These are phyloP conservation scores for Coemansia sp. DNA, from an alignment of 192 early-diverging fungal species.

Conservation along the genomic window DNA sequence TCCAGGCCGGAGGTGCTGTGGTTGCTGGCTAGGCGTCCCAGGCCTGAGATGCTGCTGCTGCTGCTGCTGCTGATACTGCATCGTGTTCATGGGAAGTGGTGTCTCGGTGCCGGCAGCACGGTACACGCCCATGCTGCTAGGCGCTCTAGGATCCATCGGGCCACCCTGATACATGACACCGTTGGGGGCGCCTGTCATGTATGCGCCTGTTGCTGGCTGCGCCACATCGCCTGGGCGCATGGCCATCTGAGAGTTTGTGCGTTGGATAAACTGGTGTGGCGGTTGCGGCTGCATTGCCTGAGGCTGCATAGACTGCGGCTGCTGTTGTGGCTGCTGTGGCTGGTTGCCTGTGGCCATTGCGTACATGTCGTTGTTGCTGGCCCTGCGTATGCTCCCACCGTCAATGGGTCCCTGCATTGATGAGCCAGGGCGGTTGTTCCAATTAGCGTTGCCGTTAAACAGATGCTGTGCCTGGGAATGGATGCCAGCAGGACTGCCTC, in stretches of 20 bases:
- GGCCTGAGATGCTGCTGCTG: slow-evolving; percentile 3
- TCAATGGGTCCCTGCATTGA: slow-evolving; percentile 32
- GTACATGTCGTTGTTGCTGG: slow-evolving; percentile 51
- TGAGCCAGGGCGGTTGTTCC: slow-evolving; percentile 35
- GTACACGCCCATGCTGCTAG: slow-evolving; percentile 16
- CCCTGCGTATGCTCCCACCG: slow-evolving; percentile 26
- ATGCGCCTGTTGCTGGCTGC: slow-evolving; percentile 1
- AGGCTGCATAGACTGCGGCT: slow-evolving; percentile 1
- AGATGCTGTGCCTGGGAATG: slow-evolving; percentile 10
- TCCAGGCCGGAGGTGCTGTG: slow-evolving; percentile 2
- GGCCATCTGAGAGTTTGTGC: slow-evolving; percentile 18
- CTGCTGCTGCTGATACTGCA: slow-evolving; percentile 16
- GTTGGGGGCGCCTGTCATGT: slow-evolving; percentile 1
- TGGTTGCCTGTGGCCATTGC: slow-evolving; percentile 3
- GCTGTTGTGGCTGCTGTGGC: slow-evolving; percentile 1
- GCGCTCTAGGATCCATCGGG: slow-evolving; percentile 3
- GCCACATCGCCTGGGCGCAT: slow-evolving; percentile 6
- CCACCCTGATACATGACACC: neutral
- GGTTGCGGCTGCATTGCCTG: neutral
- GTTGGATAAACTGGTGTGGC: slow-evolving; percentile 21
- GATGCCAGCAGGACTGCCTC: neutral
- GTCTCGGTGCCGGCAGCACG: neutral
- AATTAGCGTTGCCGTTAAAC: slow-evolving; percentile 10
- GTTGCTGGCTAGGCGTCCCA: slow-evolving; percentile 15
- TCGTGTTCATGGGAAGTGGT: neutral